Evolutionary conservation across 371 early-diverging fungal genomes (phyloP).

Genomic region (Amoeboaphelidium occidentale): DNA sequence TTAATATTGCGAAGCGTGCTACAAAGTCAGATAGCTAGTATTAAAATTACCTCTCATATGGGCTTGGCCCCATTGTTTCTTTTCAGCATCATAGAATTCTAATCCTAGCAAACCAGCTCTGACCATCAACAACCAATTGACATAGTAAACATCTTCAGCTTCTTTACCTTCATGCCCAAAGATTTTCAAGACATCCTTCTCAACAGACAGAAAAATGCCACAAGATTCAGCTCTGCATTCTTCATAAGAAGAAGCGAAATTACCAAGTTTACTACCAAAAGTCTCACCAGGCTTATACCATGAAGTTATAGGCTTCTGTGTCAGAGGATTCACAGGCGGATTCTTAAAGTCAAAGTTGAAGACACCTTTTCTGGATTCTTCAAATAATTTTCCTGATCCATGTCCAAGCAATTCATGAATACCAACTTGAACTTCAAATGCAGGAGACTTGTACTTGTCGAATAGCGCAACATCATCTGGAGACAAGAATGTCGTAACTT

Average conservation of each 20-base stretch:
- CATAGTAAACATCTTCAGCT: slow-evolving; percentile 23
- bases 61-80: slow-evolving; percentile 7
- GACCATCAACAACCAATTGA: slow-evolving; percentile 29
- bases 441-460: slow-evolving; percentile 16
- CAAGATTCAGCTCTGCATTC: slow-evolving; percentile 39
- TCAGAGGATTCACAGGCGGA: slow-evolving; percentile 19
- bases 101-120: slow-evolving; percentile 25
- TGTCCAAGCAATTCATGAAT: slow-evolving; percentile 23
- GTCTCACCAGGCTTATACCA: slow-evolving; percentile 36
- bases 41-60: slow-evolving; percentile 4
- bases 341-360: slow-evolving; percentile 22
- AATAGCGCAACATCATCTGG: slow-evolving; percentile 18
- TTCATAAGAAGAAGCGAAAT: slow-evolving; percentile 5
- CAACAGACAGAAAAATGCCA: slow-evolving; percentile 21
- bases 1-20: slow-evolving; percentile 31
- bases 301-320: slow-evolving; percentile 16
- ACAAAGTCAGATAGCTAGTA: slow-evolving; percentile 36
- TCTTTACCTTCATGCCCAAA: slow-evolving; percentile 21
- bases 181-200: slow-evolving; percentile 17
- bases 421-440: slow-evolving; percentile 31
- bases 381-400: slow-evolving; percentile 29
- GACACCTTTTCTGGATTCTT: slow-evolving; percentile 20
- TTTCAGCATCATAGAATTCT: slow-evolving; percentile 22
- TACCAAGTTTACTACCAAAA: slow-evolving; percentile 24
- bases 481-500: slow-evolving; percentile 22